A percentile compares a stretch with the other conserved stretches of the same genome.
Evolutionary conservation across 495 filamentous ascomycete species (phyloP).

Genomic region (Hypomontagnella monticulosa): DNA sequence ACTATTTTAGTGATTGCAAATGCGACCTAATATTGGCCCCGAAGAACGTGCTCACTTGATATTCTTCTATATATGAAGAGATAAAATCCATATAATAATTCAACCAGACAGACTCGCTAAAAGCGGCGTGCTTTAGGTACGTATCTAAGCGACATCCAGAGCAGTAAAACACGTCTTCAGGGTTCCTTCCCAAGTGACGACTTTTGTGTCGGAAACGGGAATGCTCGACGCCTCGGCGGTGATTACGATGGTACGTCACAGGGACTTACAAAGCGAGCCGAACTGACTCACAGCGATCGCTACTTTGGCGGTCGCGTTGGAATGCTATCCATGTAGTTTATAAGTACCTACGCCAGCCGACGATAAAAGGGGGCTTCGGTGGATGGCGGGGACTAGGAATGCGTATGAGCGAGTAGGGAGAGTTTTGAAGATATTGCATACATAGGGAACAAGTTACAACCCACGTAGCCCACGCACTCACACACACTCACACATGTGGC

Average conservation of each 20-base stretch:
- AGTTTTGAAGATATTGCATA: neutral
- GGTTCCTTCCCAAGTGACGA: constrained; percentile 42
- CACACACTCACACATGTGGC: constrained; percentile 25
- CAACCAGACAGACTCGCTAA: too few relatives aligned
- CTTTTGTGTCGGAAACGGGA: constrained; percentile 45
- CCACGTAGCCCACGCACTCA: constrained; percentile 14
- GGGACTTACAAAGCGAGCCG: constrained; percentile 22
- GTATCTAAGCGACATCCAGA: too few relatives aligned
- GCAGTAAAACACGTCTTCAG: too few relatives aligned
- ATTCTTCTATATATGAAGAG: too few relatives aligned
- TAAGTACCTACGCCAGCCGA: constrained; percentile 23
- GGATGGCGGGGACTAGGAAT: constrained; percentile 30
- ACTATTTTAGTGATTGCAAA: too few relatives aligned
- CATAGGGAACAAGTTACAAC: neutral
- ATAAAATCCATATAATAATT: too few relatives aligned
- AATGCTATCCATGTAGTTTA: constrained; percentile 29
- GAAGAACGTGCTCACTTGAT: too few relatives aligned
- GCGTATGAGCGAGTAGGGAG: constrained; percentile 13
- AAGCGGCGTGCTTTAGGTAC: too few relatives aligned
- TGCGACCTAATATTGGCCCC: too few relatives aligned
- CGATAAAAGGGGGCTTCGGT: constrained; percentile 25
- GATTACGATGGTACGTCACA: constrained; percentile 35
- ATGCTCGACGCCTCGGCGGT: constrained; percentile 47
- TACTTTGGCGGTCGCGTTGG: constrained; percentile 16
- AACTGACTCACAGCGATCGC: constrained; percentile 4